A percentile compares a stretch with the other conserved stretches of the same genome.
phyloP scores from a whole-genome alignment of 495 filamentous ascomycete genomes.

The Achaetomiella virescens region DNA sequence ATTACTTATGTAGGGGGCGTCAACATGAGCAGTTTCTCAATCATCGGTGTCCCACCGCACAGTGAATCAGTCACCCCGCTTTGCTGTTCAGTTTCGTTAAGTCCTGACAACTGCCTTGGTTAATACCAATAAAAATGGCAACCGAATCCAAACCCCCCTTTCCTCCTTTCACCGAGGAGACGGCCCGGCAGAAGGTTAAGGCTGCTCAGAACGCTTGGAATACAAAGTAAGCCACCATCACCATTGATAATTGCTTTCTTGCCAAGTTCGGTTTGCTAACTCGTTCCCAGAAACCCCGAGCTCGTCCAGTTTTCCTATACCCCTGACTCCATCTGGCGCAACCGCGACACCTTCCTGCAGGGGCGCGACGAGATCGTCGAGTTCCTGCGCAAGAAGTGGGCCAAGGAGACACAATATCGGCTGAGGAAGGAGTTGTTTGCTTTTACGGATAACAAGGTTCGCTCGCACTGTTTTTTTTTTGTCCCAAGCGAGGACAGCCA shows the following conservation, averaged over 20 bases:
- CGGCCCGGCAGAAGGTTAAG: slow-evolving; percentile 74
- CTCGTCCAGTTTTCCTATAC: slow-evolving; percentile 70
- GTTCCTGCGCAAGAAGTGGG: slow-evolving; percentile 76
- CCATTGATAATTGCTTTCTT: background rate
- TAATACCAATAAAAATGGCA: slow-evolving; percentile 14
- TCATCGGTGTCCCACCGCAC: too few relatives aligned
- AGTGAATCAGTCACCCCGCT: too few relatives aligned
- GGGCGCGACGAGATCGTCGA: slow-evolving; percentile 63
- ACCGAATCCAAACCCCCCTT: slow-evolving; percentile 37
- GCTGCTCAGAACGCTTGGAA: slow-evolving; percentile 84
- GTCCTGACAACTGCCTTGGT: too few relatives aligned
- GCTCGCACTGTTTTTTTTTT: too few relatives aligned
- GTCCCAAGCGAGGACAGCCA: slow-evolving; percentile 11
- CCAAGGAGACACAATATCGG: slow-evolving; percentile 62
- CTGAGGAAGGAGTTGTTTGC: slow-evolving; percentile 87
- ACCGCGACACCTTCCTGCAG: slow-evolving; percentile 63
- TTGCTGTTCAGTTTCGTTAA: too few relatives aligned
- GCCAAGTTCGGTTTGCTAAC: too few relatives aligned
- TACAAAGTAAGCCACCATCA: slow-evolving; percentile 48
- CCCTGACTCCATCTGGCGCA: slow-evolving; percentile 73
- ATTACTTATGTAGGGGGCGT: too few relatives aligned
- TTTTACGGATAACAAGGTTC: slow-evolving; percentile 54
- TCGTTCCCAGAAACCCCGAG: slow-evolving; percentile 49
- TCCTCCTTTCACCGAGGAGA: slow-evolving; percentile 77
- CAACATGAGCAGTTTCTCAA: too few relatives aligned